Evolutionary conservation across 176 grass and related monocot species (phyloP), one percentile per base, ranked within the genome.

Genomic region (Calamus simplicifolius): DNA sequence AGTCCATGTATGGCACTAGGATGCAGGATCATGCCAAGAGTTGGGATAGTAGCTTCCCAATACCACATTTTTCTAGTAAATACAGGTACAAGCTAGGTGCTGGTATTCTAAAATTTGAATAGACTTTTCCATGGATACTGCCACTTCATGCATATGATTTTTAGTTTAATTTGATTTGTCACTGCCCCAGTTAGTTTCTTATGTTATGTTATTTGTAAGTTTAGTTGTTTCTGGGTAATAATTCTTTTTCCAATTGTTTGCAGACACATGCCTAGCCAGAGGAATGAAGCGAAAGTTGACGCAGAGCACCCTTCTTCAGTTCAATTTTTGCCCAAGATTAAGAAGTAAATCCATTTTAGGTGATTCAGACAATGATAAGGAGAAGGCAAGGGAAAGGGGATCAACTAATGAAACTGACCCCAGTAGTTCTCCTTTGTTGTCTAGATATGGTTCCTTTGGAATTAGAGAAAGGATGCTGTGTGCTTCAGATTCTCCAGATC

Each of bases 231-330:
- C 48, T 65, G n/a, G 48, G n/a, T 26, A 15, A 43, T 43, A 12
- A 43, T 43, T 3, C 35, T 43, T 13, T 43, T 43, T 43, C 35
- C 8, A 43, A 43, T 43, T 43, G 35, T 6, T 1, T 82, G 64
- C 81, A 97, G 87, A 97, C 80, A 68, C 70, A 62, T 97, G 93
- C 59, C 84, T 97, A 50, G 58, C 70, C 25, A 82, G 75, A 73
- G 81, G 93, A 72, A 63, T 51, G 18, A 91, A 91, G 43, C 59
- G 93, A 18, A 97, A 92, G 63, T 54, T 85, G 31, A 82, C 78
- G 13, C 93, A 97, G 49, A 68, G 62, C 66, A 97, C 81, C 51
- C 87, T 97, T 85, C 78, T 97, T 61, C 84, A 88, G 69, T 97
- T 97, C 74, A 79, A 75, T 54, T 91, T 90, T 58, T 76, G 64